Conservation (phyloP, 2,329 filamentous ascomycete species). For the Phialocephala sp. region DNA sequence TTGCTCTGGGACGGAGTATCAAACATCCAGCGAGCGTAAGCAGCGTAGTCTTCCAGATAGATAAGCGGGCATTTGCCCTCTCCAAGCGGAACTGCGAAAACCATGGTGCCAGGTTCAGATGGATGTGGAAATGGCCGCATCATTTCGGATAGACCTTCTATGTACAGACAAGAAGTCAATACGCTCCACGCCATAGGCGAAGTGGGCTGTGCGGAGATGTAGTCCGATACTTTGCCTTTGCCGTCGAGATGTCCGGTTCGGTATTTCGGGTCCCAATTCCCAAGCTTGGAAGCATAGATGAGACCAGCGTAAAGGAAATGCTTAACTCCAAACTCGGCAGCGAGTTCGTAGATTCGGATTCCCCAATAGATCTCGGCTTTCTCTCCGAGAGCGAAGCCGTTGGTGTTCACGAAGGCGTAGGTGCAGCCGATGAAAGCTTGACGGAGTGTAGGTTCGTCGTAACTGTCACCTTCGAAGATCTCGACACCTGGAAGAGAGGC, state of each 20-base stretch:
- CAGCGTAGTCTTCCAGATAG: constrained; percentile 17
- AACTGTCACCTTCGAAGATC: constrained; percentile 25
- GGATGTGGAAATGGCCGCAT: not conserved
- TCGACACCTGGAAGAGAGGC: constrained; percentile 30
- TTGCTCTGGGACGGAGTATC: constrained; percentile 10
- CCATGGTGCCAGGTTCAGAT: constrained; percentile 1
- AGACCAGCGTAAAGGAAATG: constrained; percentile 46
- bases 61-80: constrained; percentile 13
- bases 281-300: constrained; percentile 46
- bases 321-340: constrained; percentile 33
- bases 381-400: constrained; percentile 46
- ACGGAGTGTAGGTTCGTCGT: constrained; percentile 25
- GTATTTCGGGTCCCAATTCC: constrained; percentile 44
- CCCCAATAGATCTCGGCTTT: constrained; percentile 45
- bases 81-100: constrained; percentile 14
- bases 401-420: constrained; percentile 48
- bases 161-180: constrained; percentile 39
- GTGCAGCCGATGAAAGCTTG: constrained; percentile 31
- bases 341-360: constrained; percentile 43
- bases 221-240: constrained; percentile 43
- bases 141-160: constrained; percentile 29
- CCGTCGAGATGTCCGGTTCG: constrained; percentile 48
- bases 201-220: constrained; percentile 22
- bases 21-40: constrained; percentile 21
- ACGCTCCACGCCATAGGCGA: constrained; percentile 36